Conservation (phyloP, 2,329 filamentous ascomycete species). For the Fonsecaea pedrosoi region DNA sequence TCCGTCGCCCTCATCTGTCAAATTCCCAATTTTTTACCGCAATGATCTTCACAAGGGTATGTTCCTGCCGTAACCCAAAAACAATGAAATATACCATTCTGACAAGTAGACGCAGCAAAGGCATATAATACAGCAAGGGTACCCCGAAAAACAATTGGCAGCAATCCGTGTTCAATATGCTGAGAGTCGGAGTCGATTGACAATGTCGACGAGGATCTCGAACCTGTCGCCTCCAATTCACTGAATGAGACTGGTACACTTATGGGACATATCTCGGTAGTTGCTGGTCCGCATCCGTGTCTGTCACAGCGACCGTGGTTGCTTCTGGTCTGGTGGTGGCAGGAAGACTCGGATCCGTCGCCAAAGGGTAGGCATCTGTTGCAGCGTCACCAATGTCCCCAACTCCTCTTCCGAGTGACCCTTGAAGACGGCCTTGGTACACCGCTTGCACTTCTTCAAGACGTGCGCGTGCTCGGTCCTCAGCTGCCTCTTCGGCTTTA, state of each 20-base stretch:
- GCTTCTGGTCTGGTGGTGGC: not conserved
- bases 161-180: not conserved
- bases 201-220: not conserved
- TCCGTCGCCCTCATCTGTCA: not conserved
- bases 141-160: not conserved
- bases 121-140: not conserved
- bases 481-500: constrained; percentile 31
- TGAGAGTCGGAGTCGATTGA: not conserved
- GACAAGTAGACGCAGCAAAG: not conserved
- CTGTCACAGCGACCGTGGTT: constrained; percentile 7
- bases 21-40: not conserved
- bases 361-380: not conserved
- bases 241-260: constrained; percentile 1
- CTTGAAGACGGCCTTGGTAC: constrained; percentile 6
- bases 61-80: not conserved
- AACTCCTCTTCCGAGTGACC: not conserved
- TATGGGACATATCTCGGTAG: constrained; percentile 27
- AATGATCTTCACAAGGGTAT: not conserved
- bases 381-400: not conserved
- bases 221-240: not conserved
- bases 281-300: constrained; percentile 19
- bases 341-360: not conserved
- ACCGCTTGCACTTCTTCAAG: constrained; percentile 6
- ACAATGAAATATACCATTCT: not conserved
- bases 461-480: constrained; percentile 23